Conservation (phyloP, 805 yeast genomes). For the Hanseniaspora lindneri region DNA sequence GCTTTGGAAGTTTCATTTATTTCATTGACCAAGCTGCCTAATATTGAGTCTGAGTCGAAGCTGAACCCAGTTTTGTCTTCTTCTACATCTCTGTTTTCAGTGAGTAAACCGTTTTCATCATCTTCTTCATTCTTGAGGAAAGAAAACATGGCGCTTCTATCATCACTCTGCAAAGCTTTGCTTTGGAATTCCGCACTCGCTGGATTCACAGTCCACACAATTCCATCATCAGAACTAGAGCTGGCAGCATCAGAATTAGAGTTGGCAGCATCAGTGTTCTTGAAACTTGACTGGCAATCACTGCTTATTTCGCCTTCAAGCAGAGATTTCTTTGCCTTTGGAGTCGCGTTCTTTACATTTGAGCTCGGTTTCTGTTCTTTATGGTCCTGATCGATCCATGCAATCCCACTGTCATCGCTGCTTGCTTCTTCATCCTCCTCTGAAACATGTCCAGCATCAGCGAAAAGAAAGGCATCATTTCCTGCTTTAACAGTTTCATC, state of each 20-base stretch:
- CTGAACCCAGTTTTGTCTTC: conserved; percentile 13
- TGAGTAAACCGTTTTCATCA: too few relatives aligned
- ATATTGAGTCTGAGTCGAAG: conserved; percentile 14
- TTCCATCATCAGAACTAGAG: conserved; percentile 19
- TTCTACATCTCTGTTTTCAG: conserved; percentile 15
- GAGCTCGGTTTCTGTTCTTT: too few relatives aligned
- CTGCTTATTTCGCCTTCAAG: neutral
- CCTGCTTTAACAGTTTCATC: too few relatives aligned
- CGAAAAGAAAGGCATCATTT: neutral
- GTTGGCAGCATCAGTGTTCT: neutral
- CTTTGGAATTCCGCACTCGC: too few relatives aligned
- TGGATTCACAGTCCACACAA: conserved; percentile 26
- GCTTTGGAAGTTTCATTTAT: neutral
- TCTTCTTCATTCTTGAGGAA: too few relatives aligned
- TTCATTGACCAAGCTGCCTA: conserved; percentile 11
- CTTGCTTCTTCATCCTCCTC: conserved; percentile 40
- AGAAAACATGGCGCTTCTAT: too few relatives aligned
- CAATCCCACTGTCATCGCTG: conserved; percentile 22
- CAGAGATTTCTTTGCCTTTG: neutral
- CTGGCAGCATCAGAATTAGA: neutral
- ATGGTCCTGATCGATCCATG: conserved; percentile 18
- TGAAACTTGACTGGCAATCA: neutral
- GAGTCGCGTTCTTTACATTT: too few relatives aligned
- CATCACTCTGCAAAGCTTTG: too few relatives aligned
- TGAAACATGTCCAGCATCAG: neutral